These are phyloP conservation scores for Centella asiatica DNA, from an alignment of 129 eudicot species.

Conservation along the genomic window DNA sequence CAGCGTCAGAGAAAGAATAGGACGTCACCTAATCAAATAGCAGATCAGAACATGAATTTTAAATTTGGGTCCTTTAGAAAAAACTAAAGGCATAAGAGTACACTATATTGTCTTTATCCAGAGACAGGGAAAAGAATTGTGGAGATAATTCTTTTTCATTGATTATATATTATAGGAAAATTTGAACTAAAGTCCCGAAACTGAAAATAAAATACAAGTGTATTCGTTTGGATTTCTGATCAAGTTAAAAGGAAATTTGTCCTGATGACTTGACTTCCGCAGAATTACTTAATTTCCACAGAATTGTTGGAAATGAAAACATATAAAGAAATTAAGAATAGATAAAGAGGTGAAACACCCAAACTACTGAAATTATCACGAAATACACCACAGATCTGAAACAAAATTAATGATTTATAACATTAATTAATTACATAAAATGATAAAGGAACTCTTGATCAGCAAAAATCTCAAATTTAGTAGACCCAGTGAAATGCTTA, in stretches of 20 bases:
- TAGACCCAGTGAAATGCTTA: neutral
- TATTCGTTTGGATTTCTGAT: neutral
- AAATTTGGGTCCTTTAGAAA: neutral
- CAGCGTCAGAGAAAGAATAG: conserved; percentile 1
- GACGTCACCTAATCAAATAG: conserved; percentile 5
- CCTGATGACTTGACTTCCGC: no score
- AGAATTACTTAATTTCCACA: neutral
- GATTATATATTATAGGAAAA: neutral
- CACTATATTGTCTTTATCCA: neutral
- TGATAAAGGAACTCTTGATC: neutral
- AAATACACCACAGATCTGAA: neutral
- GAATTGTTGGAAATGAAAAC: neutral
- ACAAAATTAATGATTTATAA: neutral
- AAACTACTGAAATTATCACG: neutral
- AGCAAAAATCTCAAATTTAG: neutral
- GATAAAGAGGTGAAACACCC: neutral
- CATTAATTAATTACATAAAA: neutral
- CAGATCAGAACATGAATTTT: neutral
- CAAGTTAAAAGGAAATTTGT: no score
- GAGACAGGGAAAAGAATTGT: neutral
- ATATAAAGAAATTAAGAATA: neutral
- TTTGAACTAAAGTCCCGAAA: neutral
- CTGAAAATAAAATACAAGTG: no score
- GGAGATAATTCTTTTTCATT: neutral
- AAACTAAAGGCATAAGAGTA: neutral